phyloP scores from a whole-genome alignment of 176 grass and related monocot genomes.

The Carex scoparia region DNA sequence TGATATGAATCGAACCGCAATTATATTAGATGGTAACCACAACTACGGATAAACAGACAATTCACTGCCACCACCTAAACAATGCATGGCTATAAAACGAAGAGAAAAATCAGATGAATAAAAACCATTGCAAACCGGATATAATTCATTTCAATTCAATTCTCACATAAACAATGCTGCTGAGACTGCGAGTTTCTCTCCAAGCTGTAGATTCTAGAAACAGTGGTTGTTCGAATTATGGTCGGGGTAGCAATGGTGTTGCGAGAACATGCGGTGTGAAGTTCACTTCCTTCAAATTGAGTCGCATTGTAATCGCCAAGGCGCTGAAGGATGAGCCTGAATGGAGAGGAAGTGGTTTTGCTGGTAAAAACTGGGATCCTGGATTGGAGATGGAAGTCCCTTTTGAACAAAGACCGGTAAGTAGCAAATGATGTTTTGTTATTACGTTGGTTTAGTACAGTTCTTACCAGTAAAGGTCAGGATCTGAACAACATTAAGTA shows the following conservation, averaged over 20 bases:
- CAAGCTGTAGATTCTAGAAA: conserved; percentile 25
- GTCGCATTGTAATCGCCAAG: conserved; percentile 29
- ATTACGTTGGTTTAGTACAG: not conserved
- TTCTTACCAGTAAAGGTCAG: not conserved
- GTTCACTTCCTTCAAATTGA: conserved; percentile 13
- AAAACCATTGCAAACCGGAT: not conserved
- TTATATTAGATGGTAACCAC: not conserved
- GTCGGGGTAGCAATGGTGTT: not conserved
- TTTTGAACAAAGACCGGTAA: conserved; percentile 90
- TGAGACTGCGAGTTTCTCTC: conserved; percentile 44
- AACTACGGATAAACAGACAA: conserved; percentile 22
- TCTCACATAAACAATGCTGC: conserved; percentile 41
- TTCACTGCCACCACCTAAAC: conserved; percentile 50
- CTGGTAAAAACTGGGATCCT: conserved; percentile 67
- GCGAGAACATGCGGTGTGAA: not conserved
- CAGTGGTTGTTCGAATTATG: not conserved
- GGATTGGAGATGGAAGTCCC: conserved; percentile 82
- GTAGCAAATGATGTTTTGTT: not conserved
- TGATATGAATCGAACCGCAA: not conserved
- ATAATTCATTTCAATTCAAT: not conserved
- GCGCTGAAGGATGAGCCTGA: conserved; percentile 69
- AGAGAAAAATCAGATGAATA: conserved; percentile 11
- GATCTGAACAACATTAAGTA: not conserved
- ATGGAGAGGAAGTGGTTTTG: conserved; percentile 53
- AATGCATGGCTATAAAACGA: conserved; percentile 29